A percentile compares a stretch with the other conserved stretches of the same genome.
Conservation (phyloP, 805 yeast species). For the Ascoidea asiatica region DNA sequence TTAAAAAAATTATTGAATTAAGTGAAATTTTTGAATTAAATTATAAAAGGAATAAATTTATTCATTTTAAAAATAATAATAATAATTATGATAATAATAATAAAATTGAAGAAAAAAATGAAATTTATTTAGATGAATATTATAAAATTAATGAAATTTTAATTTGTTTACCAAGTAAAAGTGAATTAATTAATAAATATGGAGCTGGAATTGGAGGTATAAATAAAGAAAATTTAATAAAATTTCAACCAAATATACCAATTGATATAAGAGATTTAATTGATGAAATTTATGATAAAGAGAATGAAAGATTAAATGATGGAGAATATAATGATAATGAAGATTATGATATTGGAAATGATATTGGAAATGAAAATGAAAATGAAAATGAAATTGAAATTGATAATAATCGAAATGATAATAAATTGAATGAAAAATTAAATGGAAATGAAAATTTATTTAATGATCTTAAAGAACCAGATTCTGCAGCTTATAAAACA, state of each 20-base stretch:
- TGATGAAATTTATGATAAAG: constrained; percentile 38
- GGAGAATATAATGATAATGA: constrained; percentile 16
- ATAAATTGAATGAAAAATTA: constrained; percentile 4
- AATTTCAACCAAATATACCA: constrained; percentile 64
- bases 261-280: constrained; percentile 54
- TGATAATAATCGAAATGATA: constrained; percentile 9
- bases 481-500: constrained; percentile 5
- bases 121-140: too few species aligned
- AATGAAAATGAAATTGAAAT: constrained; percentile 6
- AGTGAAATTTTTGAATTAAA: too few species aligned
- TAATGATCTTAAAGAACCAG: constrained; percentile 3
- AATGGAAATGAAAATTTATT: constrained; percentile 3
- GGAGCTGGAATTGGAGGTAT: constrained; percentile 66
- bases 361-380: constrained; percentile 9
- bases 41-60: neutral
- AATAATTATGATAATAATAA: neutral
- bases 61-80: too few species aligned
- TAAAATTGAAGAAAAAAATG: too few species aligned
- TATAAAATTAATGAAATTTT: constrained; percentile 20
- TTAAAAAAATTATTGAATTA: constrained; percentile 19
- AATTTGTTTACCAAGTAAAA: constrained; percentile 55
- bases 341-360: constrained; percentile 11
- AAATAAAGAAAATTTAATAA: constrained; percentile 34
- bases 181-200: constrained; percentile 61
- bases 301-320: constrained; percentile 10